phyloP scores from a whole-genome alignment of 2,329 filamentous ascomycete species.

The Xylaria sp. region DNA sequence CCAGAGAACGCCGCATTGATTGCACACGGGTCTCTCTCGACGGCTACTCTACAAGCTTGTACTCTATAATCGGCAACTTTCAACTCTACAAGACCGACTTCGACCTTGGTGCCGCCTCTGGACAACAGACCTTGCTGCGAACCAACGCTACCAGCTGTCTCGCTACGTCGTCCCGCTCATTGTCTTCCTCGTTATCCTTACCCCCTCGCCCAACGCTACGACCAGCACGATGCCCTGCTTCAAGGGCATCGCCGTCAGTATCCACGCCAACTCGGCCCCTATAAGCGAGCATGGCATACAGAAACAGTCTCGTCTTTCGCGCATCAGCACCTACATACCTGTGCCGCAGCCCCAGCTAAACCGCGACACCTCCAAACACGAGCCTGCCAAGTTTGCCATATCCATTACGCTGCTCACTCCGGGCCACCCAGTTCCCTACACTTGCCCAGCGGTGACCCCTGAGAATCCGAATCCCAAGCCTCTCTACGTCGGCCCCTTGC shows the following conservation, averaged over 20 bases:
- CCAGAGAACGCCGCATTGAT: neutral
- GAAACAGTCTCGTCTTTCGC: slow-evolving; percentile 87
- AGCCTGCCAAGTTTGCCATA: slow-evolving; percentile 96
- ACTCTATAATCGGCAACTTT: neutral
- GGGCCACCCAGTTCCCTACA: slow-evolving; percentile 90
- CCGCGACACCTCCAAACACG: slow-evolving; percentile 76
- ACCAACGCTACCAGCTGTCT: neutral
- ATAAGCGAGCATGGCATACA: slow-evolving; percentile 94
- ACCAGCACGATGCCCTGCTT: slow-evolving; percentile 83
- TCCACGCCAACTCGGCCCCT: slow-evolving; percentile 83
- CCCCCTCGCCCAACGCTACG: slow-evolving; percentile 1
- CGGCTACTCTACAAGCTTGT: neutral
- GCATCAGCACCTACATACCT: slow-evolving; percentile 97
- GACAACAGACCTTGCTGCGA: neutral
- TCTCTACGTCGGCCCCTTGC: slow-evolving; percentile 80
- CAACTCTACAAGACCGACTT: neutral
- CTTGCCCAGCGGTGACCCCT: slow-evolving; percentile 80
- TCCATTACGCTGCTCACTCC: slow-evolving; percentile 95
- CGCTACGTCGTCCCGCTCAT: neutral
- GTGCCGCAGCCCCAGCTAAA: slow-evolving; percentile 88
- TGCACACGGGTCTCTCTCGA: neutral
- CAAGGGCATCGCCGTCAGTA: slow-evolving; percentile 98
- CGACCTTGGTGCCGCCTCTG: neutral
- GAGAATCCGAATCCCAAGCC: slow-evolving; percentile 83
- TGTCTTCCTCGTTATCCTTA: neutral